A percentile compares a stretch with the other conserved stretches of the same genome.
phyloP scores from a whole-genome alignment of 2,329 filamentous ascomycete species.

The Chlorencoelia australis region DNA sequence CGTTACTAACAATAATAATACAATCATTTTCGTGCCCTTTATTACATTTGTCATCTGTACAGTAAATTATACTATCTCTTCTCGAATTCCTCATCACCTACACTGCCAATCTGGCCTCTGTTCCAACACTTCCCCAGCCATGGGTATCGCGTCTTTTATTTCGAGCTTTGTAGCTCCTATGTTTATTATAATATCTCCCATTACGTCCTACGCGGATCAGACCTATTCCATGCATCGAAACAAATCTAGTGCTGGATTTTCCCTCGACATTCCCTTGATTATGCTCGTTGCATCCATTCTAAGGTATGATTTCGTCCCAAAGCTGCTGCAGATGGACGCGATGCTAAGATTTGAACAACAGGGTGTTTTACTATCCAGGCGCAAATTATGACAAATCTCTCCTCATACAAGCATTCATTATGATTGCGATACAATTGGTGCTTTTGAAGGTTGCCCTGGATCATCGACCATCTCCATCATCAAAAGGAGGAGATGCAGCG shows the following conservation, averaged over 20 bases:
- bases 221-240: constrained; percentile 53
- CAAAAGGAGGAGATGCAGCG: constrained; percentile 49
- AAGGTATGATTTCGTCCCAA: constrained; percentile 35
- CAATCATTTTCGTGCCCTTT: too few species aligned
- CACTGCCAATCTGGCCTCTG: too few species aligned
- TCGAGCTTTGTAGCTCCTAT: constrained; percentile 44
- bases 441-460: constrained; percentile 61
- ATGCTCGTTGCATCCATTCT: constrained; percentile 61
- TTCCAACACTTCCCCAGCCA: constrained; percentile 2
- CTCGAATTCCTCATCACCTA: too few species aligned
- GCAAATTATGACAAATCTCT: constrained; percentile 54
- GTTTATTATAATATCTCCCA: constrained; percentile 53
- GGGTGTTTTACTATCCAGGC: constrained; percentile 62
- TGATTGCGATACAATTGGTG: constrained; percentile 52
- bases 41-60: too few species aligned
- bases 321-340: background rate
- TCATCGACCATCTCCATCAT: constrained; percentile 48
- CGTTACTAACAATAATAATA: background rate
- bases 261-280: constrained; percentile 60
- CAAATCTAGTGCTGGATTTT: constrained; percentile 58
- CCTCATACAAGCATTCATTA: constrained; percentile 54
- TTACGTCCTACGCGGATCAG: constrained; percentile 57
- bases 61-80: too few species aligned
- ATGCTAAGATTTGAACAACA: constrained; percentile 23
- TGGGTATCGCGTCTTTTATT: background rate